Base-by-base conservation (phyloP, 176 grass and related monocot species). In the Bromus sterilis region DNA sequence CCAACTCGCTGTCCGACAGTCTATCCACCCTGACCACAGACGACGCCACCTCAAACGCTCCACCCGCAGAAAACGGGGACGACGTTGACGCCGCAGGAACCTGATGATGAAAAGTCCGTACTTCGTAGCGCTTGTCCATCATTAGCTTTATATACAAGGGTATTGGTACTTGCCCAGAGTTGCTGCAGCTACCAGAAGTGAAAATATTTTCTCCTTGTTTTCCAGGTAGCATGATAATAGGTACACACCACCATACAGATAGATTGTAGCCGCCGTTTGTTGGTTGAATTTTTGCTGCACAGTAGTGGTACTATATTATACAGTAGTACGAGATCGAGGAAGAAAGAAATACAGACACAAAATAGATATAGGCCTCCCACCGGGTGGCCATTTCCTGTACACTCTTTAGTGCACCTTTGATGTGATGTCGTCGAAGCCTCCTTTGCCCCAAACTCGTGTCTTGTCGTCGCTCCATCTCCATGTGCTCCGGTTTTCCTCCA, bases 41-140 rank as follows among this genome's bases (percentile, higher is more conserved):
- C 55, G 92, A 95, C 77, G 90, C 86, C n/a, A 78, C 71, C 78
- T 95, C 84, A 16, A 81, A 79, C 2, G 59, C 71, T 65, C 71
- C 84, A 65, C 33, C 80, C 24, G 53, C 79, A 53, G 92, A 94
- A 75, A 88, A 86, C 68, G 87, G 69, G 34, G 93, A 84, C 18
- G 75, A 86, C 82, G 88, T 84, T n/a, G 64, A 29, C 37, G 80
- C 69, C 41, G 66, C 39, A 74, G 81, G 46, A 77, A 85, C 77
- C 28, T 89, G 84, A 86, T 74, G 46, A 33, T 39, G 49, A 83
- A 14, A 60, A 40, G 4, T 78, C 37, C 5, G n/a, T 34, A n/a
- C n/a, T n/a, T 30, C 20, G 34, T 71, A 75, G 66, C 41, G 3
- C 39, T 60, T 60, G 39, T 75, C 41, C 60, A 57, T 70, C 77